Evolutionary conservation across 2,329 filamentous ascomycete genomes (phyloP), one percentile per base, ranked within the genome.

Genomic region (Alternaria consortialis): DNA sequence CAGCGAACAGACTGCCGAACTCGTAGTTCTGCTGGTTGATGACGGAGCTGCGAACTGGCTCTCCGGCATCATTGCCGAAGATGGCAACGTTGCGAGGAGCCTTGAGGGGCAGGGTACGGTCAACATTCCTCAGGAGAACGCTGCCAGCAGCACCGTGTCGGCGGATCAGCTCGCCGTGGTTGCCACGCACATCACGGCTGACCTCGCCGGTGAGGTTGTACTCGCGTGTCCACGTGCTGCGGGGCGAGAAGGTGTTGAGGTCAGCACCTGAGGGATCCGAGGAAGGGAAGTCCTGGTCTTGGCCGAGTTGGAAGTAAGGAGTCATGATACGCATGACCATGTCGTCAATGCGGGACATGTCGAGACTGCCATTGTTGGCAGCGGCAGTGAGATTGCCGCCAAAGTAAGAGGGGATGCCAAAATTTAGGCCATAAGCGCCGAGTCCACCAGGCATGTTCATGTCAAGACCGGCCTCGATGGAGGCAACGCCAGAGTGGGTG

Each of bases 101-200:
- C 54, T 83, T 82, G 7, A 91, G 74, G 0, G 86, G 86, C 1
- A 88, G 78, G 2, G 83, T 73, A 8, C 78, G 76, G 8, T 81
- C 80, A 1, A 68, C 71, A 56, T 88, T 88, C 74, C 86, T 86
- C 15, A 86, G 66, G 7, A 82, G 68, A 5, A 82, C 79, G 32
- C 74, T 77, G 2, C 79, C 79, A 39, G 78, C 79, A 32, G 79
- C 75, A 36, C 79, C 80, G 43, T 80, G 74, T 57, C 77, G 76
- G 34, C 81, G 77, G 46, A 82, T 81, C 34, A 80, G 61, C 17
- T 72, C 67, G 8, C 68, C 73, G 65, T 82, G 81, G 63, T 86
- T 75, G 31, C 77, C 72, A n/a, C 73, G 77, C 52, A 79, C 80
- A 42, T 79, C 71, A 34, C 78, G 79, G 58, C 67, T 72, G 9